phyloP scores from a whole-genome alignment of 495 filamentous ascomycete species.

The Podospora comata region DNA sequence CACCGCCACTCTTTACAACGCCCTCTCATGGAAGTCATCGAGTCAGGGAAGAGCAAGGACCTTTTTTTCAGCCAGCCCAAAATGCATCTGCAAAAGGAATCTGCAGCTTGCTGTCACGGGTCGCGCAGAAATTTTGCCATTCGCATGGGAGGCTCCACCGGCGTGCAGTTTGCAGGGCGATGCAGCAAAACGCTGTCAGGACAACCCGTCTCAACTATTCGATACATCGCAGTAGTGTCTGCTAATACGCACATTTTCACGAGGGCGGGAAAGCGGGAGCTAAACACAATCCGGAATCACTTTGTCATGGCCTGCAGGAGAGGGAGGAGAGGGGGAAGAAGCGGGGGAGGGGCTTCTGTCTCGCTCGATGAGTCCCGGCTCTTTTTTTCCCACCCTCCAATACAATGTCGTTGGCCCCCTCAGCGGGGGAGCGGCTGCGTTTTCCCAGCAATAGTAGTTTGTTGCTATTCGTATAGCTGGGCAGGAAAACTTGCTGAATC shows the following conservation, averaged over 20 bases:
- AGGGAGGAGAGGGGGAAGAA: conserved; percentile 7
- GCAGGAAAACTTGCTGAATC: not conserved
- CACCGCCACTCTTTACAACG: conserved; percentile 13
- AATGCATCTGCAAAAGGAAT: conserved; percentile 9
- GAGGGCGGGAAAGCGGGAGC: conserved; percentile 17
- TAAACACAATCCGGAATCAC: conserved; percentile 20
- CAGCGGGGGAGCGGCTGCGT: not conserved
- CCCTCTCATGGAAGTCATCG: not conserved
- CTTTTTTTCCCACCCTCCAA: not conserved
- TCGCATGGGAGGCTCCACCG: conserved; percentile 12
- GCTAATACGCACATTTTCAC: conserved; percentile 9
- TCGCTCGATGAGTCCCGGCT: not conserved
- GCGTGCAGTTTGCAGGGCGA: not conserved
- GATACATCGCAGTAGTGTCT: conserved; percentile 7
- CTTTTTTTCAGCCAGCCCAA: not conserved
- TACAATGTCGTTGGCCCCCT: not conserved
- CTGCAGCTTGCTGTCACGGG: conserved; percentile 20
- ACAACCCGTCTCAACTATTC: not conserved
- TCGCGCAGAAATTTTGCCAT: conserved; percentile 9
- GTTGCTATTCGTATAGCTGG: not conserved
- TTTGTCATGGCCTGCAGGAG: conserved; percentile 19
- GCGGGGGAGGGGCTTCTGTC: not conserved
- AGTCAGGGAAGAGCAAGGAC: not conserved
- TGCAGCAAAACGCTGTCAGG: conserved; percentile 3
- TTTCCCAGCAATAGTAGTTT: not conserved